Base-by-base conservation (phyloP, 139 green algal genomes). In the Nannochloris sp. region DNA sequence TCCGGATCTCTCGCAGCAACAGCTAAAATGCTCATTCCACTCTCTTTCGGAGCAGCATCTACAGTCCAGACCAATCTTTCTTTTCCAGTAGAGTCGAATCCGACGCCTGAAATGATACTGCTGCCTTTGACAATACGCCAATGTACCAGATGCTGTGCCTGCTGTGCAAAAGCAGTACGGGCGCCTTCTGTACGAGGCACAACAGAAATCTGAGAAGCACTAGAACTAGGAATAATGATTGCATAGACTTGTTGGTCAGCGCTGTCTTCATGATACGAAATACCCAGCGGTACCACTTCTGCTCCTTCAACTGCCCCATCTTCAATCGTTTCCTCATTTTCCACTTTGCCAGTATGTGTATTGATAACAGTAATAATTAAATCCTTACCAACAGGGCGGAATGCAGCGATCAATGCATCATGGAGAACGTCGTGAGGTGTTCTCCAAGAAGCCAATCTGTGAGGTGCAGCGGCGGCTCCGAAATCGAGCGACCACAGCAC, bases 401-500 rank as follows among this genome's bases (percentile, higher is more conserved):
- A 56, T 45, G 79, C 44, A 2, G 72, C 71, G 44, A 91, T 3
- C 25, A 34, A 31, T 27, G 12, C 1, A 54, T 71, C 78, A 46
- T 85, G 69, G 3, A 70, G 61, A 23, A 82, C 46, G 45, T 91
- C 84, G 64, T 89, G 82, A n/a, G 77, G 85, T n/a, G 64, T 59
- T 15, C 64, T 70, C 84, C 84, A 88, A 7, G 53, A 36, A 15
- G 75, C 62, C 60, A 87, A 32, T 14, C 64, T 65, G 47, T 56
- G 19, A 3, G 67, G 54, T 2, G 19, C 8, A 12, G 27, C 39
- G 0, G 31, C 31, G 7, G 38, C 38, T 7, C 56, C 51, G 15
- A 70, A 70, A 35, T 66, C 25, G 9, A 70, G 54, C 3, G 70
- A 61, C 91, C 91, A 97, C 14, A 97, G 36, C 25, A 87, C 55